Evolutionary conservation across 73 alveolate species (phyloP).

Genomic region (Tetrahymena malaccensis): DNA sequence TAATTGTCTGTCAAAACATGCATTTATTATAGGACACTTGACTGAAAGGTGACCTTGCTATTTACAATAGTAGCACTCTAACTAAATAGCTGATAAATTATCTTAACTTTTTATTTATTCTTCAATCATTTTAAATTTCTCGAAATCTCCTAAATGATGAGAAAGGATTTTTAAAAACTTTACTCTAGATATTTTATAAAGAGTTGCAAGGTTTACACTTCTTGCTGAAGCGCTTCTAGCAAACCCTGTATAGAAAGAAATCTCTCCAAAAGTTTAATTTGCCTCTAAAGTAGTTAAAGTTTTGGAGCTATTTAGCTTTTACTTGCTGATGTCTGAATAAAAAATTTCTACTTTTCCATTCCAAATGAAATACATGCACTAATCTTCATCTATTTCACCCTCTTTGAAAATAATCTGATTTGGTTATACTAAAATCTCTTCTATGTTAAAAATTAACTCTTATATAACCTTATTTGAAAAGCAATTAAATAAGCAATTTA

Average conservation of each 20-base stretch:
- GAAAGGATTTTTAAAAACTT: not conserved
- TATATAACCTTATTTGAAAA: not conserved
- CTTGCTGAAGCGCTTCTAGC: not conserved
- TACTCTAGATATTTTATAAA: not conserved
- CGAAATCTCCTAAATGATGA: not conserved
- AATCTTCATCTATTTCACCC: not conserved
- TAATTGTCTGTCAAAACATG: not conserved
- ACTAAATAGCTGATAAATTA: not conserved
- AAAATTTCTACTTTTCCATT: not conserved
- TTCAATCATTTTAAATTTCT: not conserved
- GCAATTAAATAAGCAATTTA: not conserved
- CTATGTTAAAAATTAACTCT: not conserved
- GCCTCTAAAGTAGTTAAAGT: not conserved
- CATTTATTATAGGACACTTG: not conserved
- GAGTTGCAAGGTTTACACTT: not conserved
- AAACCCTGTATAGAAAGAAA: not conserved
- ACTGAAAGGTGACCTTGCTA: not conserved
- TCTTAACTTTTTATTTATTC: not conserved
- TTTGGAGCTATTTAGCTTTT: not conserved
- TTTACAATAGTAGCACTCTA: not conserved
- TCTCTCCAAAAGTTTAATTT: not conserved
- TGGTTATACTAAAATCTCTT: not conserved
- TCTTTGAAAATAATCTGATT: not conserved
- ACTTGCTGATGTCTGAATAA: not conserved
- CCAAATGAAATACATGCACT: not conserved